Evolutionary conservation across 1,284 basidiomycete genomes (phyloP).

Genomic region (Entoloma clypeatum): DNA sequence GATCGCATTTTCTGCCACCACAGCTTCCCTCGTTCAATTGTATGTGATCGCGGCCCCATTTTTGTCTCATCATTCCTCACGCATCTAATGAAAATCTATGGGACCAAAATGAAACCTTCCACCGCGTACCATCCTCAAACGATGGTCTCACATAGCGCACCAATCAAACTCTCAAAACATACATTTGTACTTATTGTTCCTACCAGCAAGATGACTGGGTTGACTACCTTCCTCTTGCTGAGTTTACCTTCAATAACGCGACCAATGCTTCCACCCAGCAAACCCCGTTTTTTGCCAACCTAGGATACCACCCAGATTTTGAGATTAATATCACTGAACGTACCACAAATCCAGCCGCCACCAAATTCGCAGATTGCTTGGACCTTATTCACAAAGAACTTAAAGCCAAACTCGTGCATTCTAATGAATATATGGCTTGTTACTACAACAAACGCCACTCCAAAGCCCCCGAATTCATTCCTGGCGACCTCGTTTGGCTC

Average conservation of each 20-base stretch:
- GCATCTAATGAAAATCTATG: constrained; percentile 20
- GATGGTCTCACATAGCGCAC: constrained; percentile 40
- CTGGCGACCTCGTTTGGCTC: constrained; percentile 35
- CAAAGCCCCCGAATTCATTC: constrained; percentile 25
- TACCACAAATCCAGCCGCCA: constrained; percentile 20
- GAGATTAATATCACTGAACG: constrained; percentile 22
- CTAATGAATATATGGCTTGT: constrained; percentile 24
- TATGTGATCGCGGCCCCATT: constrained; percentile 29
- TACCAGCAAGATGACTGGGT: constrained; percentile 46
- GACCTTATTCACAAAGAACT: constrained; percentile 20
- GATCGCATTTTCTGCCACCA: constrained; percentile 30
- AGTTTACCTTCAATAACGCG: constrained; percentile 45
- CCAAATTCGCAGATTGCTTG: constrained; percentile 16
- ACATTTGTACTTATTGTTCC: constrained; percentile 33
- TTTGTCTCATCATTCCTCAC: constrained; percentile 33
- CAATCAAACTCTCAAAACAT: constrained; percentile 42
- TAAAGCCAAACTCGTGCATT: constrained; percentile 23
- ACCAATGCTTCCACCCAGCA: constrained; percentile 31
- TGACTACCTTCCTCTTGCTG: constrained; percentile 37
- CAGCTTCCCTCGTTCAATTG: constrained; percentile 29
- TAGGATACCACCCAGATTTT: constrained; percentile 32
- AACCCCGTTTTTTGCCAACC: constrained; percentile 40
- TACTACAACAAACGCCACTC: constrained; percentile 23
- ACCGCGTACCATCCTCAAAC: constrained; percentile 30
- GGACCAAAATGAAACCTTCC: constrained; percentile 24